Evolutionary conservation across 768 basidiomycete genomes (phyloP).

Genomic region (Mycena maculata): DNA sequence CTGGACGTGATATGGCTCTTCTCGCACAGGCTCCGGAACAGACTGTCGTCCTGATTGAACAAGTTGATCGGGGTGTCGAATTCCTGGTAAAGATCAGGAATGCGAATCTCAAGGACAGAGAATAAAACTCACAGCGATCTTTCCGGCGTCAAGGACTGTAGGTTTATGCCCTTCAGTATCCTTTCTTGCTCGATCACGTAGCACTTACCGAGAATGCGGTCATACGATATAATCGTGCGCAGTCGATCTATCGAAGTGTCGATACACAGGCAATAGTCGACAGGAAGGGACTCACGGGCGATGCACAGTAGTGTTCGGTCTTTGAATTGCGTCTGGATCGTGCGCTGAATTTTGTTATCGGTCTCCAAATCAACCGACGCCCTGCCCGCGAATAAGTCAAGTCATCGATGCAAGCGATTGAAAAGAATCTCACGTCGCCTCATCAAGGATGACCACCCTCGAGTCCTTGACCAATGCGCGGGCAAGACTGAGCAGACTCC

Average conservation of each 20-base stretch:
- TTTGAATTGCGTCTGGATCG: conserved; percentile 78
- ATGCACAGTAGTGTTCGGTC: conserved; percentile 83
- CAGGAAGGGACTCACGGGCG: conserved; percentile 58
- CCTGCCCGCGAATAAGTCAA: conserved; percentile 23
- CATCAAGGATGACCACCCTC: conserved; percentile 82
- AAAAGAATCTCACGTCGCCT: conserved; percentile 63
- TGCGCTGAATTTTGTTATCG: conserved; percentile 84
- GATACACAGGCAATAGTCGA: conserved; percentile 23
- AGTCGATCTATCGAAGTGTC: conserved; percentile 63
- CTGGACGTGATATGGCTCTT: conserved; percentile 60
- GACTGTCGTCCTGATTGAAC: conserved; percentile 57
- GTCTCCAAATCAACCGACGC: conserved; percentile 85
- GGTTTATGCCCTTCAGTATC: background rate
- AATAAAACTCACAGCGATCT: conserved; percentile 56
- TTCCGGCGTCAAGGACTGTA: conserved; percentile 73
- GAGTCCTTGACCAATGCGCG: conserved; percentile 77
- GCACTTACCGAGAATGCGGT: conserved; percentile 63
- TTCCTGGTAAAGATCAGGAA: conserved; percentile 50
- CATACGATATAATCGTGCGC: conserved; percentile 81
- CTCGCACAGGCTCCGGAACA: conserved; percentile 74
- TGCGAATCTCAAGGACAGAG: too few relatives aligned
- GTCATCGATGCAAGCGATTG: background rate
- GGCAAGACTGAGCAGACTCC: conserved; percentile 81
- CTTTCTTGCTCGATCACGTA: too few relatives aligned
- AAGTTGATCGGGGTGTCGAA: conserved; percentile 68